Evolutionary conservation across 1,284 basidiomycete species (phyloP), one percentile per base, ranked within the genome.

Genomic region (Agroathelia rolfsii): DNA sequence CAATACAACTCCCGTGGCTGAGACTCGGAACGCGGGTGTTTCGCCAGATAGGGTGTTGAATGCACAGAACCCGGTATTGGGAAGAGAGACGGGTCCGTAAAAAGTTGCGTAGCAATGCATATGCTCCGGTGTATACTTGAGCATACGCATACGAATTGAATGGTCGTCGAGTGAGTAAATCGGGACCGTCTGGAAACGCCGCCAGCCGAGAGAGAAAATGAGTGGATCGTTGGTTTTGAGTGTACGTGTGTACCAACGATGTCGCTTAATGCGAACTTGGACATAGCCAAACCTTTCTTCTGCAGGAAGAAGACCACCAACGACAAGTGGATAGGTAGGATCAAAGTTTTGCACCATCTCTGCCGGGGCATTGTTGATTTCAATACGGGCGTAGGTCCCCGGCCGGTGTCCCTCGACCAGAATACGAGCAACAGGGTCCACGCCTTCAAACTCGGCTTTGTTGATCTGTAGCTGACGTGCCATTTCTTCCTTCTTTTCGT

Each of bases 71-170:
- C 94, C 93, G 0, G 90, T 96, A 56, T 96, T 96, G n/a, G 92
- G 92, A 0, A 85, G 64, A 1, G 87, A 66, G 12, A 88, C 79
- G 5, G 92, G 92, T 0, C 87, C 92, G 51, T 93, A 96, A 59
- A 98, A 97, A 0, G 93, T 94, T 2, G 94, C 94, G 48, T 84
- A 88, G 50, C 94, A 98, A 55, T 98, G 95, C 90, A 95, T 96
- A 51, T 99, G 94, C 58, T 98, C 95, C 0, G 94, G 94, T 0
- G 95, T 97, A 55, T 99, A 99, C 64, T 99, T 98, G 58, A 99
- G 82, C 85, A 97, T 88, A 28, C 95, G 85, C 77, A 98, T 97
- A 17, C 95, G 83, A 45, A 94, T 90, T 3, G 84, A 88, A 49
- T 95, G 89, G 54, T 99, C 94, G 56, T 99, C 95, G 17, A 99